phyloP scores from a whole-genome alignment of 805 yeast species.

The Zygosaccharomyces pseudorouxii region DNA sequence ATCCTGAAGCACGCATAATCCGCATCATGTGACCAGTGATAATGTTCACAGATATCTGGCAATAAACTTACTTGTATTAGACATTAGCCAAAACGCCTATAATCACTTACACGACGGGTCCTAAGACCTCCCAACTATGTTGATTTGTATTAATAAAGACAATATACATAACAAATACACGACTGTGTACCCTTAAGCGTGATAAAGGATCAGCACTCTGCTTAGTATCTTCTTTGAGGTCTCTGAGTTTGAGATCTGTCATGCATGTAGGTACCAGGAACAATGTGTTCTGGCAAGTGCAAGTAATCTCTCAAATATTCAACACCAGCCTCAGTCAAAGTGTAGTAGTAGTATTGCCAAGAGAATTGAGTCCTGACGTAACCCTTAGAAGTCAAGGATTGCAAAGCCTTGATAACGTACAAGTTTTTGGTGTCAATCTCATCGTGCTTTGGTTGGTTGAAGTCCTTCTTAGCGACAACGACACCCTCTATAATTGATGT shows the following conservation, averaged over 20 bases:
- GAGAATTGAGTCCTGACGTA: constrained; percentile 99
- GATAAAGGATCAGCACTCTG: constrained; percentile 2
- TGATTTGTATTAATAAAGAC: constrained; percentile 16
- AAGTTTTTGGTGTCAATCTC: constrained; percentile 98
- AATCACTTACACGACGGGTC: constrained; percentile 1
- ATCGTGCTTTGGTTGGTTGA: constrained; percentile 95
- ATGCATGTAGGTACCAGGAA: constrained; percentile 97
- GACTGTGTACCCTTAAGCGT: constrained; percentile 8
- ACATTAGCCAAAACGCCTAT: constrained; percentile 1
- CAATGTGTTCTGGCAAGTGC: constrained; percentile 97
- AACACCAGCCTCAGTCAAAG: constrained; percentile 99
- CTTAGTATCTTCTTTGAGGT: constrained; percentile 44
- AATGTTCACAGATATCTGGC: not conserved
- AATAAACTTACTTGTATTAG: not conserved
- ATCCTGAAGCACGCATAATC: too few relatives aligned
- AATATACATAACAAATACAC: constrained; percentile 17
- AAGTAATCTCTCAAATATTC: constrained; percentile 97
- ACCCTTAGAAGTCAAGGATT: constrained; percentile 98
- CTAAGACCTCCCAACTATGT: constrained; percentile 11
- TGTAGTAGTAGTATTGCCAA: constrained; percentile 99
- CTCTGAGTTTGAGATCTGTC: constrained; percentile 74
- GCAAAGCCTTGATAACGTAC: constrained; percentile 97
- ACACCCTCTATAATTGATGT: constrained; percentile 76
- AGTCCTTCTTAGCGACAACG: constrained; percentile 99
- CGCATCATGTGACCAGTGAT: not conserved